Base-by-base conservation (phyloP, 2,329 filamentous ascomycete species). In the Diplocarpon rosae region DNA sequence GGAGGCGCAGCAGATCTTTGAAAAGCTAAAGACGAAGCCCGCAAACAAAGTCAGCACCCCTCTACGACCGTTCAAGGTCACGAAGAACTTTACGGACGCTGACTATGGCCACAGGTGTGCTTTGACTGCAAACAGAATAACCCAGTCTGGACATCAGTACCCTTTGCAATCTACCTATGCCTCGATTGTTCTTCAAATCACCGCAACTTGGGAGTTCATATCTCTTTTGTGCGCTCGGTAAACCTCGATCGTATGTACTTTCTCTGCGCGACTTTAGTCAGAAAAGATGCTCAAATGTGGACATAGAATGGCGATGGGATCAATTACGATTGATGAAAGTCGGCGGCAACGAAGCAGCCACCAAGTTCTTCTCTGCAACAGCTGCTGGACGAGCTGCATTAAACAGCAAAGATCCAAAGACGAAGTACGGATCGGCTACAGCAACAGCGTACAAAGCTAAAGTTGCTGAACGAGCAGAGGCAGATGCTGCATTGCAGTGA, bases 101-200 rank as follows among this genome's bases (percentile, higher is more conserved):
- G 35, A 47, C 29, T 15, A 9, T 9, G 11, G 27, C 28, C 32
- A n/a, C 31, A 94, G 89, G 78, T 94, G 71, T 98, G 92, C 75
- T 98, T 98, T 69, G 92, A 98, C 70, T 98, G 92, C 68, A 82
- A 85, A 63, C 84, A 88, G 60, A 96, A 96, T 69, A 95, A 95
- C 63, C 92, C 92, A 51, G 96, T 92, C 47, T 98, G 92, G 92
- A 94, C 89, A 7, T 96, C 90, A 6, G 89, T 95, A 28, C 89
- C 90, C 10, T 88, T 98, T 53, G 92, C 86, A 62, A 96, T 98
- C 65, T 98, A 96, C 65, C 79, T 98, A 16, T 98, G 92, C 63
- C 82, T 98, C 59, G 92, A 98, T 69, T 98, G 92, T 70, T 95
- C 90, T 34, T 84, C 90, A 46, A 88, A 95, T 66, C 92, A 98